These are phyloP conservation scores for Desmodesmus armatus DNA, from an alignment of 139 green algal genomes.

Conservation along the genomic window DNA sequence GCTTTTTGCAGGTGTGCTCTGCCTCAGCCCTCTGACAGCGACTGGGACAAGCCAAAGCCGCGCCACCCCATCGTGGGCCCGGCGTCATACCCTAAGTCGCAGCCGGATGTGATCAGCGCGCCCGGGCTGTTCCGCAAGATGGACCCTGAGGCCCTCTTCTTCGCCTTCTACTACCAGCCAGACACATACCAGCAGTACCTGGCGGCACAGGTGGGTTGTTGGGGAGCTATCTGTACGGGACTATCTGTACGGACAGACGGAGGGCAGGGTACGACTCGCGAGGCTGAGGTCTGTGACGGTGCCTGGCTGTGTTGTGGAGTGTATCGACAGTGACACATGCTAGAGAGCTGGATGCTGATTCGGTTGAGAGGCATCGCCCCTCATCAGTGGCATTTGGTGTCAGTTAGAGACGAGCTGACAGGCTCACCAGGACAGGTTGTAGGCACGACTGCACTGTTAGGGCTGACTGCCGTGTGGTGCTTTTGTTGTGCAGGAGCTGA, in stretches of 20 bases:
- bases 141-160: constrained; percentile 97
- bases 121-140: constrained; percentile 92
- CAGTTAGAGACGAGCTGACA: too few relatives aligned
- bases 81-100: constrained; percentile 80
- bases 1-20: constrained; percentile 67
- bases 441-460: too few relatives aligned
- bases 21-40: constrained; percentile 77
- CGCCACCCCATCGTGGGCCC: constrained; percentile 57
- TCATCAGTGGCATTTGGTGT: too few relatives aligned
- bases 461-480: not conserved
- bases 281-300: too few relatives aligned
- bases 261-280: not conserved
- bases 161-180: constrained; percentile 98
- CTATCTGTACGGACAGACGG: not conserved
- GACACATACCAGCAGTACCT: constrained; percentile 92
- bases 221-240: too few relatives aligned
- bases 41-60: constrained; percentile 61
- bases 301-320: too few relatives aligned
- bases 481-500: constrained; percentile 76
- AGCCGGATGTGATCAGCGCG: constrained; percentile 82
- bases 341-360: too few relatives aligned
- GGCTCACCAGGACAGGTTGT: too few relatives aligned
- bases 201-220: constrained; percentile 71
- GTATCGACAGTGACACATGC: too few relatives aligned
- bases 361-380: too few relatives aligned